Evolutionary conservation across 148 eudicot genomes (phyloP).

Genomic region (Arctostaphylos glauca): DNA sequence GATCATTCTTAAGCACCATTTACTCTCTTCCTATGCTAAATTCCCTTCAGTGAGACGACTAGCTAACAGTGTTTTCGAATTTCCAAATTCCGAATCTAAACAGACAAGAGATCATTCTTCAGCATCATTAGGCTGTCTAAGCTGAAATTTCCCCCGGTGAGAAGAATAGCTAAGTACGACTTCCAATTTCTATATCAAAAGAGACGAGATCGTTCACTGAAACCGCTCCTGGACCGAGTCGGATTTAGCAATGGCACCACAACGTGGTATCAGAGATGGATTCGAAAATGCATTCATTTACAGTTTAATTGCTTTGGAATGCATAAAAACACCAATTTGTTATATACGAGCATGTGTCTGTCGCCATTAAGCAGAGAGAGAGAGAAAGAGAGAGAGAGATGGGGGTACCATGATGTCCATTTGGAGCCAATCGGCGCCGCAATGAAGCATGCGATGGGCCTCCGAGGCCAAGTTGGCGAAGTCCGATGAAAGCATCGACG

Average conservation of each 20-base stretch:
- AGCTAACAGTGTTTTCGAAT: no score
- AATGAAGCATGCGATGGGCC: slow-evolving; percentile 80
- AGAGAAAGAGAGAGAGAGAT: background rate
- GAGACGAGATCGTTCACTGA: background rate
- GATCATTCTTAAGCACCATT: no score
- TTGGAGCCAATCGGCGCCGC: slow-evolving; percentile 98
- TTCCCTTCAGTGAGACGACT: no score
- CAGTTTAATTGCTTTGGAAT: no score
- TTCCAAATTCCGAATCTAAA: no score
- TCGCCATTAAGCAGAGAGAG: background rate
- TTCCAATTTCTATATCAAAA: background rate
- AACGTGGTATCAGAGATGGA: background rate
- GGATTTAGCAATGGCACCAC: no score
- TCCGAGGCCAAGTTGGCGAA: slow-evolving; percentile 91
- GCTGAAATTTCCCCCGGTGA: background rate
- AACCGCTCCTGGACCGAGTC: no score
- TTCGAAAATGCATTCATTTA: no score
- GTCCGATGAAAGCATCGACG: slow-evolving; percentile 97
- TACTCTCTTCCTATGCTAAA: no score
- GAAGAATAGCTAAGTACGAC: background rate
- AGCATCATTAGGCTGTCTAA: background rate
- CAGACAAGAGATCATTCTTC: no score
- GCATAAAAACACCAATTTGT: no score
- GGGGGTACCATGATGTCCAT: slow-evolving; percentile 87
- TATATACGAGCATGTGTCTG: no score